Percentiles rank a stretch among this genome's conserved stretches.
These are phyloP conservation scores for Myxozyma melibiosi DNA, from an alignment of 805 yeast genomes.

Conservation along the genomic window DNA sequence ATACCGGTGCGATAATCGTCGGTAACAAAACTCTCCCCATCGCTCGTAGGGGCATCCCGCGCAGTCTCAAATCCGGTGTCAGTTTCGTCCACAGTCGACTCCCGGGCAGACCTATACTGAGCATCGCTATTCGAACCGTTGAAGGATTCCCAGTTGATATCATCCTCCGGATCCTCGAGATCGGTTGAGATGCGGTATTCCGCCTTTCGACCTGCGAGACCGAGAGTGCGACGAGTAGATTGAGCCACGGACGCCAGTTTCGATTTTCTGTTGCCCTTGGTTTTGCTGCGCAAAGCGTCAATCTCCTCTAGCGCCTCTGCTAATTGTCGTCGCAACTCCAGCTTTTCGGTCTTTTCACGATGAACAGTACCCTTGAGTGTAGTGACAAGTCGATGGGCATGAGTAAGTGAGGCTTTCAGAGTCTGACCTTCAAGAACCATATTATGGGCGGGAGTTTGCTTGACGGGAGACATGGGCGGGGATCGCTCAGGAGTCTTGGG, in stretches of 20 bases:
- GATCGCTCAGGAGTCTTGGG: slow-evolving; percentile 38
- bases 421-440: slow-evolving; percentile 63
- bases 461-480: slow-evolving; percentile 43
- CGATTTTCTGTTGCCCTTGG: slow-evolving; percentile 3
- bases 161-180: slow-evolving; percentile 19
- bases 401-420: slow-evolving; percentile 61
- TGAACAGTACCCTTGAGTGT: slow-evolving; percentile 56
- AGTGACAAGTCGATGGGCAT: slow-evolving; percentile 64
- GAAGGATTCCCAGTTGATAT: slow-evolving; percentile 32
- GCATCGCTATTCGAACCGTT: slow-evolving; percentile 25
- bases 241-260: background rate
- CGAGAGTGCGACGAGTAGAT: slow-evolving; percentile 9
- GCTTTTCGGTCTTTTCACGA: slow-evolving; percentile 50
- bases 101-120: slow-evolving; percentile 35
- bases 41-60: slow-evolving; percentile 36
- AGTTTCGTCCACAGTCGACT: slow-evolving; percentile 36
- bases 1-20: slow-evolving; percentile 37
- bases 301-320: slow-evolving; percentile 38
- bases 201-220: slow-evolving; percentile 16
- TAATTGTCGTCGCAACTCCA: slow-evolving; percentile 42
- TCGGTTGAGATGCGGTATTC: slow-evolving; percentile 25
- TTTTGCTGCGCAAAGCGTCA: slow-evolving; percentile 20
- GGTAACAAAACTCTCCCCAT: slow-evolving; percentile 30
- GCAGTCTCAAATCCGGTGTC: slow-evolving; percentile 33
- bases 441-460: slow-evolving; percentile 40